Base-by-base conservation (phyloP, 2,329 filamentous ascomycete species). In the Rutstroemia sp. region DNA sequence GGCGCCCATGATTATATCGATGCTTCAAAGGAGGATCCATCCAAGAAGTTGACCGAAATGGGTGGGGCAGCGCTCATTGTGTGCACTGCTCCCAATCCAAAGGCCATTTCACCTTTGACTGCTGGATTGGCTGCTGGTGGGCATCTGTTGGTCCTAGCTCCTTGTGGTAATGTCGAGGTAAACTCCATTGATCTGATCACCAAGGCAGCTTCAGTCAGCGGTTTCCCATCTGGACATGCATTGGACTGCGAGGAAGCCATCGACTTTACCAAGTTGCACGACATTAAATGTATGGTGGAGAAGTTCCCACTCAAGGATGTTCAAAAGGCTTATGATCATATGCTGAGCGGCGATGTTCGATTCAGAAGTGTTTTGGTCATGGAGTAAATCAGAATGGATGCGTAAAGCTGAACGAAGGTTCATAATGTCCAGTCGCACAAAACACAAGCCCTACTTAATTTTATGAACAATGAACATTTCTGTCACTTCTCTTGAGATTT, bases 211-310 rank as follows among this genome's bases (percentile, higher is more conserved):
- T 81, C 77, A 2, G 74, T 94, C 1, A 77, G 83, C 60, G 84
- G 84, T 9, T 83, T 78, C 69, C 76, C 87, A 0, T 79, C 80
- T 21, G 86, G 85, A 0, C 77, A 87, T 40, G 76, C 84, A 1
- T 73, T 82, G 47, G 80, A 88, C 59, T 76, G 78, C 55, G 80
- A 84, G 64, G 82, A 88, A 63, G 84, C 87, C 58, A 78, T 90
- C 51, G 75, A 74, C 2, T 90, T 90, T 65, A 79, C 86, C 0
- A 72, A 76, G 57, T 70, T 75, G 16, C 82, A 88, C 62, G 74
- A 75, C 4, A 77, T 90, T 61, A 79, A 80, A 69, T 86, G 85
- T 51, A 74, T 88, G 68, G 72, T 86, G 27, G 80, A 89, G 74
- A 82, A 75, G 63, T 89, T 81, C 66, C 76, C 81, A 0, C 72